Evolutionary conservation across 2,329 filamentous ascomycete species (phyloP), one percentile per base, ranked within the genome.

Genomic region (Phoma sp.): DNA sequence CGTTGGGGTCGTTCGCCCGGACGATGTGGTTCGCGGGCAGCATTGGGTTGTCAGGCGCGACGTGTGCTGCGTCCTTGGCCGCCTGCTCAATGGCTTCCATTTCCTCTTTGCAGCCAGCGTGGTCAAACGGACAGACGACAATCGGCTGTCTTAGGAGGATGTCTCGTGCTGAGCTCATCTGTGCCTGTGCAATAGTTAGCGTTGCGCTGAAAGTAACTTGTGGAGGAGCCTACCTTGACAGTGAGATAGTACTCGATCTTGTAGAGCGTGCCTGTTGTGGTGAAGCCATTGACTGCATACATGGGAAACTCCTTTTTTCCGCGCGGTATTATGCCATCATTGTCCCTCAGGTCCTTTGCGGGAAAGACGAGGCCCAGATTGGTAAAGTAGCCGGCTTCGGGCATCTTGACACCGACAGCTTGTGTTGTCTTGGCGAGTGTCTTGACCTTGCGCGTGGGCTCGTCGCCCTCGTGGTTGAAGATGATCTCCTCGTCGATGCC

Each of bases 11-110:
- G 57, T 84, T 88, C 5, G 91, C 87, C 45, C 90, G 82, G 54
- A 98, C 85, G 60, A 99, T 95, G 7, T 85, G 88, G 59, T 88
- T 87, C 1, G 93, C 88, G 0, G 95, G 93, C n/a, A 97, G 78
- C 88, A 96, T 93, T 0, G 93, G 95, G 67, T 95, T 95, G 58
- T 96, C 91, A 0, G 89, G 89, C 64, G 94, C 92, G 57, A 98
- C 88, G 58, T 90, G 87, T 15, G 91, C 89, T 2, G 95, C 94
- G 66, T 98, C 94, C 75, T 93, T 94, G 38, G 95, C 95, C 0
- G 95, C 91, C 76, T 96, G 92, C 72, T 97, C 93, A 61, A 99
- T 98, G 33, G 93, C 93, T 68, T 96, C 93, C 92, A 99, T 97
- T 78, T 98, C 95, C 73, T 97, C 93, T 75, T 96, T 97, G 78